These are phyloP conservation scores for Rosa hybrid DNA, from an alignment of 331 rosid genomes.

Conservation along the genomic window DNA sequence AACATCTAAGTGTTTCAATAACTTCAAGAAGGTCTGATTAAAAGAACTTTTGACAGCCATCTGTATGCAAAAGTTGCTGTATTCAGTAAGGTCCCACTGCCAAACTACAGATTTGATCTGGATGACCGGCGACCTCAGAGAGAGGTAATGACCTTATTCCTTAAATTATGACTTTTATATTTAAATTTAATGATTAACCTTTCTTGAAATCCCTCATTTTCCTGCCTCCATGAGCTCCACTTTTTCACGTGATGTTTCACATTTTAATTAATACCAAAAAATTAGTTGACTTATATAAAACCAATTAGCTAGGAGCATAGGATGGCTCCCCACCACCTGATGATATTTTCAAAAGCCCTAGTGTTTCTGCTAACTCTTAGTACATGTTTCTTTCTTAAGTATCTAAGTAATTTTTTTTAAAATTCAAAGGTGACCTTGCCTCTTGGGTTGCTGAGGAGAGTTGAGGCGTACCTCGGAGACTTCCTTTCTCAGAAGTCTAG, in stretches of 20 bases:
- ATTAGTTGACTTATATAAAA: not conserved
- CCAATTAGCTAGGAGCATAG: not conserved
- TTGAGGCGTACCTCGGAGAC: slow-evolving; percentile 61
- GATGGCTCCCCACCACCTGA: not conserved
- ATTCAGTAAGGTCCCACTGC: slow-evolving; percentile 85
- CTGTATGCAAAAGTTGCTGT: slow-evolving; percentile 81
- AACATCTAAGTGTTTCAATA: not conserved
- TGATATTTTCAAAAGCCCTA: not conserved
- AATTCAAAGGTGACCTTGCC: slow-evolving; percentile 76
- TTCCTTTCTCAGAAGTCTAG: slow-evolving; percentile 62
- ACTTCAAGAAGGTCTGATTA: slow-evolving; percentile 22
- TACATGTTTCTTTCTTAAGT: slow-evolving; percentile 8
- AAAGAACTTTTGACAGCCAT: slow-evolving; percentile 62
- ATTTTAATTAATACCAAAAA: not conserved
- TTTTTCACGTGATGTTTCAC: not conserved
- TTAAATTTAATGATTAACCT: not conserved
- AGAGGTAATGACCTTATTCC: slow-evolving; percentile 54
- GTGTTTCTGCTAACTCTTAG: not conserved
- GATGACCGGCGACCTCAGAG: slow-evolving; percentile 92
- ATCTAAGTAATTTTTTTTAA: slow-evolving; percentile 37
- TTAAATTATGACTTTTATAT: not conserved
- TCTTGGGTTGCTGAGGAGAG: slow-evolving; percentile 53
- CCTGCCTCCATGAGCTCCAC: not conserved
- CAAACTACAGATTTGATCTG: slow-evolving; percentile 93
- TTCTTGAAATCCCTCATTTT: not conserved